These are phyloP conservation scores for Leccinum variabile DNA, from an alignment of 1,284 basidiomycete species.

Conservation along the genomic window DNA sequence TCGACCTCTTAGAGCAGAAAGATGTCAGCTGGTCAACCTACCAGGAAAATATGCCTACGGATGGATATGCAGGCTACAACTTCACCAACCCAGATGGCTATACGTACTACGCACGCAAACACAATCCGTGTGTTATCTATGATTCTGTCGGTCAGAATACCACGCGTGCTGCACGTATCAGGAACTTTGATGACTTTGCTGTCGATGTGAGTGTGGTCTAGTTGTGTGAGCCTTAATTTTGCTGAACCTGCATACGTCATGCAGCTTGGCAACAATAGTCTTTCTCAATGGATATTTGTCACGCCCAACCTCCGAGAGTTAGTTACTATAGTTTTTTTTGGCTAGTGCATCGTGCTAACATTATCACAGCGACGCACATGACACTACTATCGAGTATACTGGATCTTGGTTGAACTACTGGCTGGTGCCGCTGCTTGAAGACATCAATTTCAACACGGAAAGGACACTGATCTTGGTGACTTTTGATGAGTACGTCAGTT, in stretches of 20 bases:
- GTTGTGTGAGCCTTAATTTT: neutral
- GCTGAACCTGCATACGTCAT: neutral
- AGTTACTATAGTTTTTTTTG: constrained; percentile 9
- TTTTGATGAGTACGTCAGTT: constrained; percentile 41
- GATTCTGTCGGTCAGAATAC: constrained; percentile 47
- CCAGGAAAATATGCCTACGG: constrained; percentile 62
- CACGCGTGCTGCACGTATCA: constrained; percentile 48
- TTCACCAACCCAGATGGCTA: constrained; percentile 47
- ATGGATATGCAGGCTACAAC: constrained; percentile 50
- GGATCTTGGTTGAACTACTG: constrained; percentile 53
- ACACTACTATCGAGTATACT: constrained; percentile 55
- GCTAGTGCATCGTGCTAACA: constrained; percentile 4
- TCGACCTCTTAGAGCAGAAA: constrained; percentile 64
- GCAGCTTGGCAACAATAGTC: constrained; percentile 38
- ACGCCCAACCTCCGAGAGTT: constrained; percentile 57
- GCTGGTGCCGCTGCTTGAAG: constrained; percentile 51
- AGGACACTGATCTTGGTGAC: constrained; percentile 58
- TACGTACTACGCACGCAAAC: constrained; percentile 58
- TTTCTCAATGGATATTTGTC: constrained; percentile 65
- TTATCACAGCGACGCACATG: constrained; percentile 43
- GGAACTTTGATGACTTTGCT: constrained; percentile 66
- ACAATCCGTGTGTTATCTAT: constrained; percentile 58
- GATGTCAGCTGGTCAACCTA: constrained; percentile 57
- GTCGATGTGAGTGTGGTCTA: constrained; percentile 42
- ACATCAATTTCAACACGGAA: constrained; percentile 49